Conservation (phyloP, 345 rosid species). For the Heritiera fomes region DNA sequence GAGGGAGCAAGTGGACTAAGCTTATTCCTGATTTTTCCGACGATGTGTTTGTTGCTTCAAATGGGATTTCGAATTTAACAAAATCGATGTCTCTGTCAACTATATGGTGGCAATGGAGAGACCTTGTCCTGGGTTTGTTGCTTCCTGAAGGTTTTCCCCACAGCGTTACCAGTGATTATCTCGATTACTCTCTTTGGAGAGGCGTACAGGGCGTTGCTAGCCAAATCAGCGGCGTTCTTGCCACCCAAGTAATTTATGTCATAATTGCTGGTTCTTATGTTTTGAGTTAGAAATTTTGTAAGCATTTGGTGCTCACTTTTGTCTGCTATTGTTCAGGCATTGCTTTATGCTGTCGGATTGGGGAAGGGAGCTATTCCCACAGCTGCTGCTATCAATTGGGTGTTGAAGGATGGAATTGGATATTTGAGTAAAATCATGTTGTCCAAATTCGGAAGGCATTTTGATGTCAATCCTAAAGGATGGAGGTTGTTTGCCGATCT, state of each 20-base stretch:
- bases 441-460: constrained; percentile 90
- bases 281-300: constrained; percentile 24
- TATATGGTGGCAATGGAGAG: constrained; percentile 48
- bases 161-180: constrained; percentile 85
- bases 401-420: constrained; percentile 94
- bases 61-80: constrained; percentile 26
- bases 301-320: constrained; percentile 23
- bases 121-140: constrained; percentile 50
- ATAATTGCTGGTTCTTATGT: neutral
- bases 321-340: constrained; percentile 49
- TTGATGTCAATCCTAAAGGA: constrained; percentile 92
- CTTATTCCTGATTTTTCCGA: constrained; percentile 52
- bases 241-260: constrained; percentile 70
- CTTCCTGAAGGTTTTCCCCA: constrained; percentile 91
- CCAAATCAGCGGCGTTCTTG: constrained; percentile 91
- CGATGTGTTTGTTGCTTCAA: constrained; percentile 54
- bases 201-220: constrained; percentile 93
- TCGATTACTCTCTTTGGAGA: constrained; percentile 93
- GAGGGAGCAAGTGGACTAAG: constrained; percentile 62
- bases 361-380: constrained; percentile 97
- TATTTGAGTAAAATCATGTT: constrained; percentile 88
- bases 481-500: constrained; percentile 99
- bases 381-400: constrained; percentile 98
- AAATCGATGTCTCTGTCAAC: constrained; percentile 37
- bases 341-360: constrained; percentile 95